Evolutionary conservation across 1,284 basidiomycete species (phyloP), one percentile per base, ranked within the genome.

Genomic region (Cryptococcus sp.): DNA sequence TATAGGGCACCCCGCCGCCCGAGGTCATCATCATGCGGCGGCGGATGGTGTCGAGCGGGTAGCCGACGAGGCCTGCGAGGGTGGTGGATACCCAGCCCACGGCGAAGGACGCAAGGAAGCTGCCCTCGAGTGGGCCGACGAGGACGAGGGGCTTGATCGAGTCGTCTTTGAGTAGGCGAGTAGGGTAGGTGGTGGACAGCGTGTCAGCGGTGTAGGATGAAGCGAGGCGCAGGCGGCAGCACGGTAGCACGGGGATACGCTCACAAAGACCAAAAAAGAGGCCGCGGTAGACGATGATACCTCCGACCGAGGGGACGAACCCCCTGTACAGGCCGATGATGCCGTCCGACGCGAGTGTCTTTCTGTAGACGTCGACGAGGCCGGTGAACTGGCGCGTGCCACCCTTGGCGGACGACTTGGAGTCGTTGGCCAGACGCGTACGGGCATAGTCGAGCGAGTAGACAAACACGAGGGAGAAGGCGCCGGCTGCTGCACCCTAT

Each of bases 381-480:
- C 92, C 93, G 73, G 92, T 94, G 84, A 95, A 95, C 78, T 95
- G 92, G 78, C 92, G 90, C 35, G 83, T 81, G 70, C 90, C 91
- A 80, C 92, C 91, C 75, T 83, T 82, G 83, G 90, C 91, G 46
- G 88, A 82, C 11, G 90, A 91, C 82, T 96, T 96, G 75, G 88
- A 89, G 75, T 96, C 92, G 79, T 94, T 94, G 77, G 93, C 91
- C 65, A 96, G 87, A 84, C 93, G 91, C 54, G 92, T 96, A 87
- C 93, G 91, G 62, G 92, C 93, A 72, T 91, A 95, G 72, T 96
- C 93, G 62, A 96, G 86, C 37, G 92, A 94, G 85, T 96, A 96
- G 78, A 95, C 92, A 79, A 96, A 96, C 75, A 96, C 86, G 53
- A 94, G 81, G 37, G 94, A 96, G 4, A 91, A 89, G 60, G 92